Evolutionary conservation across 164 flowering plant species (phyloP), one percentile per base, ranked within the genome.

Genomic region (Vitis rotundifolia): DNA sequence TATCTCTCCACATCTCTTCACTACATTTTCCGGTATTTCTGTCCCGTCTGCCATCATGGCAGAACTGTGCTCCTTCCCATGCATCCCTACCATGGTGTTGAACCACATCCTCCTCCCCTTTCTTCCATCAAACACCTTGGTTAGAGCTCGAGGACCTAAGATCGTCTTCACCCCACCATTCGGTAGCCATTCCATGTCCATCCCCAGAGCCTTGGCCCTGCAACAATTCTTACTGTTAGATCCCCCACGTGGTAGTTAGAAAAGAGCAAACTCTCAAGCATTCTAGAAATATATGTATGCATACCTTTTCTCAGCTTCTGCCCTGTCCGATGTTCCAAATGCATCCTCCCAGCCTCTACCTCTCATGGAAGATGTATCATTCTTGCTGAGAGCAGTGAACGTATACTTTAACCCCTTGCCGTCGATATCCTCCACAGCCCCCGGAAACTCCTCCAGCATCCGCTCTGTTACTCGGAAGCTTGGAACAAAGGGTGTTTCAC

Each of bases 291-390:
- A 56, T 53, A 29, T 2, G 18, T 37, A 1, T 31, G 12, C 14
- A 2, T 76, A 86, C 90, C 86, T 80, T 77, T 50, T 69, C 72
- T 88, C 88, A 8, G 89, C 88, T 68, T 82, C 89, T 6, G 26
- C 71, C 3, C 53, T 80, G 58, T 88, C 89, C 1, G 86, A 76
- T 55, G 91, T 84, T 6, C 76, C 84, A 55, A 88, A 84, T 8
- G 91, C 76, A 69, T 84, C 88, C 68, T 88, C 74, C 91, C 89
- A 88, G 54, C 91, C 88, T 67, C 91, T 65, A 12, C 91, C 91
- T 56, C 89, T 82, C 89, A 85, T 84, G 26, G 91, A 86, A 44
- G 82, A 61, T 0, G 83, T 81, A 49, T 84, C 73, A 44, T 78
- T 71, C 11, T 77, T 81, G 72, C 85, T 81, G 10, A 69, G 80